Base-by-base conservation (phyloP, 1,284 basidiomycete species). In the Bondarzewia mesenterica region DNA sequence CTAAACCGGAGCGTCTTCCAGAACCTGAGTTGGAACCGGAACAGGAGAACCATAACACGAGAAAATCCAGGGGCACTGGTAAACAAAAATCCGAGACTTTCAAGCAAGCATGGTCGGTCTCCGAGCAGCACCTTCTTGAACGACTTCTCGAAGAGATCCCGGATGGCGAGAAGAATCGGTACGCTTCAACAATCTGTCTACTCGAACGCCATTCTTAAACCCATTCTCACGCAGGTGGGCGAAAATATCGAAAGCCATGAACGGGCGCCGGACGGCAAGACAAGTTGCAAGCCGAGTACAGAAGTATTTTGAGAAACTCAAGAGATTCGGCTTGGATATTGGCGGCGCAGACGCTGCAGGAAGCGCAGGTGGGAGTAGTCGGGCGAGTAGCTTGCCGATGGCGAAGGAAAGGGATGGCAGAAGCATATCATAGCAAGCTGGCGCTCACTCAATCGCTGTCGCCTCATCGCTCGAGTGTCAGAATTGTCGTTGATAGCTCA, bases 281-380 rank as follows among this genome's bases (percentile, higher is more conserved):
- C 87, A 89, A 64, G 87, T 89, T n/a, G 85, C 86, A 22, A 88
- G 84, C 65, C 75, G 87, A 18, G 87, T 89, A 45, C 87, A 89
- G 58, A 89, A 89, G 64, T 89, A 88, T 63, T 84, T 86, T 60
- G 83, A 85, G 60, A 89, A 89, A 68, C 62, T 89, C 62, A 87
- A 82, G 63, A 74, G 76, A 55, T 87, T 80, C 61, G 86, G 86
- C 25, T 59, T 78, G 16, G 65, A 69, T 23, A 32, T 32, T 32
- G n/a, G 29, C 29, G 29, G 29, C 29, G n/a, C 29, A 12, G 12
- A 32, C 12, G 10, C 29, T n/a, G 29, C 12, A 32, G 29, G 29
- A 32, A n/a, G 29, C 29, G 5, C 29, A n/a, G n/a, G 29, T 7
- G n/a, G n/a, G n/a, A 32, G 29, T n/a, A 32, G 29, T 32, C 29